Conservation (phyloP, 768 basidiomycete species). For the Crepidotus variabilis region DNA sequence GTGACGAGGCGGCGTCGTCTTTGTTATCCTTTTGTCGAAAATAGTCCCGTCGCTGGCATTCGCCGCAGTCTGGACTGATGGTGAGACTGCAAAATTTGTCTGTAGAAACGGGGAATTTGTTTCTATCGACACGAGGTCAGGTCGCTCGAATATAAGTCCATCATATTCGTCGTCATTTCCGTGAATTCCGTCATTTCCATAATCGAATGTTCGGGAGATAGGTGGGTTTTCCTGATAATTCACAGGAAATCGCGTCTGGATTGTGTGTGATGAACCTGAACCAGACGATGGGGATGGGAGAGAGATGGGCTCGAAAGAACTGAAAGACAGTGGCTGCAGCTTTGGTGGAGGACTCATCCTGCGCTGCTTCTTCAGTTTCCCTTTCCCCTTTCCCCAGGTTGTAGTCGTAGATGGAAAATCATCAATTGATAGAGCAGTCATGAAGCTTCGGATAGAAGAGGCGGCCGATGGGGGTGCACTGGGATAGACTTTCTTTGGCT, state of each 20-base stretch:
- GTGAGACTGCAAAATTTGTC: too few relatives aligned
- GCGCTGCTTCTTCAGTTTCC: background rate
- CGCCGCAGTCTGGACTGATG: too few relatives aligned
- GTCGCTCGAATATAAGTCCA: background rate
- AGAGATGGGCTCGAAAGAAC: background rate
- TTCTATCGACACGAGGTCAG: background rate
- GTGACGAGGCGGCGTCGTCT: too few relatives aligned
- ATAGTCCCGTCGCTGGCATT: too few relatives aligned
- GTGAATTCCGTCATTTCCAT: background rate
- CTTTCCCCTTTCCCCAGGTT: background rate
- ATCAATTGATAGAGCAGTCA: background rate
- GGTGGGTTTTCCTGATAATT: background rate
- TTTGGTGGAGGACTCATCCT: constrained; percentile 7
- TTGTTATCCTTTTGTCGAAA: too few relatives aligned
- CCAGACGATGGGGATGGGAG: background rate
- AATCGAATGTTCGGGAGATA: background rate
- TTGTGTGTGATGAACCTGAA: background rate
- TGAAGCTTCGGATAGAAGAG: background rate
- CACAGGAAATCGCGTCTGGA: background rate
- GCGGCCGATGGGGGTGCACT: background rate
- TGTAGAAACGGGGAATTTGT: too few relatives aligned
- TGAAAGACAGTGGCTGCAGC: constrained; percentile 10
- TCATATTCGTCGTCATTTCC: background rate
- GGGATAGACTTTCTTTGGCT: background rate
- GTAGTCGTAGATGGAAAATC: background rate